These are phyloP conservation scores for Xylaria sp. DNA, from an alignment of 2,329 filamentous ascomycete genomes.

Conservation along the genomic window DNA sequence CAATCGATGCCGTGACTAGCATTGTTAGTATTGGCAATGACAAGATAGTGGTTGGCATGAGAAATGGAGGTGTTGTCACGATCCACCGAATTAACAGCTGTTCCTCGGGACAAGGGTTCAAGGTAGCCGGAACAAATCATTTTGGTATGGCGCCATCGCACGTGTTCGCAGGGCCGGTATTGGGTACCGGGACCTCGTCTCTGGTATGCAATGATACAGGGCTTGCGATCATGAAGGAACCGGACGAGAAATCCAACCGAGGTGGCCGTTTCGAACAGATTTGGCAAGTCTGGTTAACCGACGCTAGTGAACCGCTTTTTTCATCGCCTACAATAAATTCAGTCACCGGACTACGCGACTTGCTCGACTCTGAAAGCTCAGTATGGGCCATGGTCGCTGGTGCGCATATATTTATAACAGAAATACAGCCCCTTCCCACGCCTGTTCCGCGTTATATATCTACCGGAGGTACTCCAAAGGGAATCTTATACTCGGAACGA, in stretches of 20 bases:
- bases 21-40: constrained; percentile 52
- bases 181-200: constrained; percentile 58
- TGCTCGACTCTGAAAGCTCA: constrained; percentile 56
- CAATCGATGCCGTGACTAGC: constrained; percentile 59
- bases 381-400: constrained; percentile 63
- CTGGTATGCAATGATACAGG: constrained; percentile 54
- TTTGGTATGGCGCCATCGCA: constrained; percentile 48
- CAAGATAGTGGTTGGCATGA: constrained; percentile 59
- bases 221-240: constrained; percentile 44
- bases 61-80: constrained; percentile 63
- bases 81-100: constrained; percentile 42
- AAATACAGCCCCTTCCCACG: constrained; percentile 55
- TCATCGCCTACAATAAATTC: constrained; percentile 61
- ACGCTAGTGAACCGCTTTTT: constrained; percentile 59
- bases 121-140: constrained; percentile 36
- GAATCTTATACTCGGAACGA: constrained; percentile 65
- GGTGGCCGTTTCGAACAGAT: constrained; percentile 53
- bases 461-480: constrained; percentile 58
- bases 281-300: constrained; percentile 63
- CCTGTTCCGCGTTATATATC: constrained; percentile 49
- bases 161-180: constrained; percentile 45
- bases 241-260: constrained; percentile 14
- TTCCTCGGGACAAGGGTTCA: constrained; percentile 36
- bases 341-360: constrained; percentile 56
- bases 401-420: constrained; percentile 63